Evolutionary conservation across 805 yeast genomes (phyloP), one percentile per base, ranked within the genome.

Genomic region (Kodamaea kaohsiungensis): DNA sequence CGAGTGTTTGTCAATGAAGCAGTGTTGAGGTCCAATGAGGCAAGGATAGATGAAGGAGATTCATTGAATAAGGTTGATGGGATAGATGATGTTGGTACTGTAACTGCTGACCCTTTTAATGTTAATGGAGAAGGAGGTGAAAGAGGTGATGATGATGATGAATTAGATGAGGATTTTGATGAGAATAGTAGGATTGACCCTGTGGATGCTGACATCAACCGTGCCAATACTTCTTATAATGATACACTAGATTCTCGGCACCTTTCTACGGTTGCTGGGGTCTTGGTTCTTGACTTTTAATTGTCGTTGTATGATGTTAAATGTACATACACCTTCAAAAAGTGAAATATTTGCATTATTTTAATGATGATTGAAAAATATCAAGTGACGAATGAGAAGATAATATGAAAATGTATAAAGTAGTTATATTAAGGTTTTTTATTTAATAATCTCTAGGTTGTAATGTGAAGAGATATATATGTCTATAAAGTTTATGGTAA

Each of bases 1-100:
- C 67, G 78, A 42, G 69, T 84, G 62, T 85, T 85, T 61, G 76
- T 85, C 13, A 75, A 76, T 46, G 89, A 85, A 63, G 88, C 88
- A 0, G 73, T 84, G 1, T 61, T 78, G 6, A 62, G 89, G 54
- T 78, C 88, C 8, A 83, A 84, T 57, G 85, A 83, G 54, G 82
- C 78, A 48, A 61, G 85, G 35, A 42, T 67, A 9, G 57, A 62
- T 13, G 78, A 75, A 43, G 64, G 65, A 4, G 68, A 63, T 18
- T 50, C 65, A n/a, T 48, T 57, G 39, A 51, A 57, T 13, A 61
- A 58, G 13, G 69, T 69, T 1, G 78, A 73, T 55, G 73, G 72
- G 1, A 71, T 72, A 12, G 77, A 71, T 53, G 67, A 64, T 30
- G 58, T 68, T 2, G 60, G 39, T 37, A n/a, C 40, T 27, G n/a